Base-by-base conservation (phyloP, 2,329 filamentous ascomycete species). In the Colletotrichum tropicale region DNA sequence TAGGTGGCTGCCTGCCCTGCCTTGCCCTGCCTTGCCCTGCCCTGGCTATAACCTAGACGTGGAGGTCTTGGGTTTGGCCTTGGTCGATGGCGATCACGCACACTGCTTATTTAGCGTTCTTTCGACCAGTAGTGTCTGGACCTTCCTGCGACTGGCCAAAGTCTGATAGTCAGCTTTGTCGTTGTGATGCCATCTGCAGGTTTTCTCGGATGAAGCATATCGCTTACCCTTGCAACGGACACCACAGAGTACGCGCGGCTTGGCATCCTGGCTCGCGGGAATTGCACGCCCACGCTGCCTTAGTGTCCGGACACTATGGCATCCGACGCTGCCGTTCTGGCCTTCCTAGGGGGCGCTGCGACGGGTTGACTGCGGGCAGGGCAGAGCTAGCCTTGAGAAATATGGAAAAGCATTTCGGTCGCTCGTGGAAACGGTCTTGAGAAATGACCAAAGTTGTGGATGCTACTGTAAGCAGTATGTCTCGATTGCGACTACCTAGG, bases 11-110 rank as follows among this genome's bases (percentile, higher is more conserved):
- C 66, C 66, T 74, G 32, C 58, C 56, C 61, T 62, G 60, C 18
- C 58, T 8, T 24, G 16, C 21, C 38, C 34, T 36, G 21, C 48
- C 24, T 18, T 32, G 32, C 36, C n/a, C n/a, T 48, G 43, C 43
- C n/a, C 43, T 48, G 43, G n/a, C 43, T 48, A n/a, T 8, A 32
- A n/a, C 70, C 52, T 21, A 64, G 58, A 48, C 60, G 26, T 66
- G 43, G 60, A 67, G 55, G 36, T 30, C 61, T n/a, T 43, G 65
- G 64, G 56, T 52, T 38, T 55, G n/a, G 32, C 66, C 43, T 58
- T 66, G 71, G 26, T 43, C 7, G 62, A 71, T 24, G 67, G 24
- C 71, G 71, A 74, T 74, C 71, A 74, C 58, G 58, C 71, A 74
- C 60, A 66, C 48, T 71, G 67, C 67, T 61, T 30, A 28, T 15